Evolutionary conservation across 768 basidiomycete species (phyloP), one percentile per base, ranked within the genome.

Genomic region (Hortiboletus flavorubellus): DNA sequence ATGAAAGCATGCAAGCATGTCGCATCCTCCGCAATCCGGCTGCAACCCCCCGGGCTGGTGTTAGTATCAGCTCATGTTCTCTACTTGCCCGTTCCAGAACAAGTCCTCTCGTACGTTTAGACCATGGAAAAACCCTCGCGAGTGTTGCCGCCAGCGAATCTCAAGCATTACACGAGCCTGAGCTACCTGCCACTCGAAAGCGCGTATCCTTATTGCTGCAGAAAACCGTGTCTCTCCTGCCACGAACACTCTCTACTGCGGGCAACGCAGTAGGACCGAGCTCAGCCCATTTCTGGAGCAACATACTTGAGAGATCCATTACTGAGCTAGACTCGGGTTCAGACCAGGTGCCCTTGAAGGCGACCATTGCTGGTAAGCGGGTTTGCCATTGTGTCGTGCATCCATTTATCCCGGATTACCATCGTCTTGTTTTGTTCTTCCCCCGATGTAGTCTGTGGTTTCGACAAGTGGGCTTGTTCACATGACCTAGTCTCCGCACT

Each of bases 401-500:
- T 38, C 38, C 40, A 49, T 53, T 51, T 41, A 57, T 40, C 8
- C 38, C 43, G 30, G 35, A 23, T 51, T 48, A 37, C 41, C 34
- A 38, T 51, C n/a, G 30, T n/a, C 29, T 11, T 42, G 12, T 38
- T 16, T 39, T 18, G 26, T 49, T 43, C 16, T 45, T 31, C 9
- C 30, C 40, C 41, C n/a, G 26, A 10, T 15, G 16, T 55, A 89
- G 89, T 91, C 12, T 81, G 77, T 63, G 80, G 82, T 12, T 61
- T 79, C 48, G 82, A 85, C 66, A 69, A 80, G 61, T 78, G 74
- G 67, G 77, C 85, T 18, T 76, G 75, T 37, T 75, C 82, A 8
- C 72, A 73, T 37, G 82, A 86, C 31, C 70, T 92, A 5, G 80
- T 91, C 18, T 83, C 83, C 5, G 87, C 88, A 8, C 75, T 92